phyloP scores from a whole-genome alignment of 2,329 filamentous ascomycete species.

The Pestalotiopsis sp. region DNA sequence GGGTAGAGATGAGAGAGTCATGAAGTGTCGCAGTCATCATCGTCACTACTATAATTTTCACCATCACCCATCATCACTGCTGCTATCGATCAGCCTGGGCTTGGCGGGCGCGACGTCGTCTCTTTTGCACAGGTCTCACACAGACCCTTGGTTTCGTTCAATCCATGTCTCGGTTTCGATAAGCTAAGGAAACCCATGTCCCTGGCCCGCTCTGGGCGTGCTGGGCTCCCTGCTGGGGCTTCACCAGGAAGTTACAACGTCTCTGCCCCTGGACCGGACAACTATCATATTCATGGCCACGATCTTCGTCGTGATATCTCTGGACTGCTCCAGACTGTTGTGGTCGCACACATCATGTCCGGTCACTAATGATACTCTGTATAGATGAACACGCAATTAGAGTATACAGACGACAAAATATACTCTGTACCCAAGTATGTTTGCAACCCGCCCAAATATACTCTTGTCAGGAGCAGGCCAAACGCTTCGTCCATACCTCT shows the following conservation, averaged over 20 bases:
- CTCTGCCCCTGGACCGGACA: neutral
- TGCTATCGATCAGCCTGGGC: neutral
- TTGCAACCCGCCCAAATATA: too few relatives aligned
- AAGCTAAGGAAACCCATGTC: neutral
- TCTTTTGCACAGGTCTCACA: neutral
- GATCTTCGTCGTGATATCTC: neutral
- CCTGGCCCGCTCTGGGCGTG: neutral
- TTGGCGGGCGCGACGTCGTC: neutral
- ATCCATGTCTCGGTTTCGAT: neutral
- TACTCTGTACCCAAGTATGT: too few relatives aligned
- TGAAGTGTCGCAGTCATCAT: neutral
- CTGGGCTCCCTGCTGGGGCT: neutral
- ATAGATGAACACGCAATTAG: too few relatives aligned
- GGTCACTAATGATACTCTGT: too few relatives aligned
- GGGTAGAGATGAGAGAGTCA: neutral
- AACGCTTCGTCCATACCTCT: too few relatives aligned
- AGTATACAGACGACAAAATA: too few relatives aligned
- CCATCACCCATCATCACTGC: neutral
- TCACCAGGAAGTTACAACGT: neutral
- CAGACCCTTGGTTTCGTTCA: neutral
- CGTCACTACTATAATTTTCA: neutral
- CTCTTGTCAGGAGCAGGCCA: too few relatives aligned
- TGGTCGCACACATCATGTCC: too few relatives aligned
- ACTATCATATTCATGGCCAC: neutral
- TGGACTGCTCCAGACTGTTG: too few relatives aligned